A percentile compares a stretch with the other conserved stretches of the same genome.
Evolutionary conservation across 2,329 filamentous ascomycete genomes (phyloP).

Genomic region (Trichoderma polysporum): DNA sequence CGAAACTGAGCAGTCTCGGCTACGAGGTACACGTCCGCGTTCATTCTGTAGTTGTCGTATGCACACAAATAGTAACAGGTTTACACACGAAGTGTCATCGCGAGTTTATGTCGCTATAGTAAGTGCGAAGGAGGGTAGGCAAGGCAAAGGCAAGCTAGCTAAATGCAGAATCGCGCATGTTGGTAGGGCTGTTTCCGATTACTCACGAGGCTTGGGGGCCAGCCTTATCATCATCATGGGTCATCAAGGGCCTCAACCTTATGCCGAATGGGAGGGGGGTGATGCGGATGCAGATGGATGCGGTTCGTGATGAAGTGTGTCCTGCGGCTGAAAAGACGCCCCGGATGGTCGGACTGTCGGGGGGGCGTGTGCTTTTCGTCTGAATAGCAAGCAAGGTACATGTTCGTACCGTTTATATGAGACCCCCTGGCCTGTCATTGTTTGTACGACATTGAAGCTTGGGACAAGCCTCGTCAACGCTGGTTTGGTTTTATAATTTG

Average conservation of each 20-base stretch:
- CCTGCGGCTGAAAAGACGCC: constrained; percentile 4
- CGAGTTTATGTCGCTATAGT: too few relatives aligned
- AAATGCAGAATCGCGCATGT: neutral
- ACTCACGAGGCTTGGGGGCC: constrained; percentile 3
- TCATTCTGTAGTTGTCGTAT: too few relatives aligned
- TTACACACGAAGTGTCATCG: too few relatives aligned
- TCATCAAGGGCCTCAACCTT: neutral
- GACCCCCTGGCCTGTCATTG: neutral
- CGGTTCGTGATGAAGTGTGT: neutral
- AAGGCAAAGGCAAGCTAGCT: neutral
- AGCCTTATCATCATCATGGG: constrained; percentile 13
- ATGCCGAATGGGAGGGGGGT: neutral
- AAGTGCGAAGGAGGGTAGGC: too few relatives aligned
- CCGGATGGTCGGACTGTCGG: constrained; percentile 14
- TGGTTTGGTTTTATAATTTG: neutral
- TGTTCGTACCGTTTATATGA: neutral
- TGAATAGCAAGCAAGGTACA: neutral
- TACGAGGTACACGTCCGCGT: neutral
- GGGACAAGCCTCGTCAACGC: neutral
- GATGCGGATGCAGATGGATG: neutral
- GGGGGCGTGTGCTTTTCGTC: neutral
- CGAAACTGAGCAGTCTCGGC: neutral
- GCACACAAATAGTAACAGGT: too few relatives aligned
- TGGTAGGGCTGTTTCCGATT: constrained; percentile 12
- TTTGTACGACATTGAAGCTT: neutral